Evolutionary conservation across 148 eudicot genomes (phyloP).

Genomic region (Agrostemma githago): DNA sequence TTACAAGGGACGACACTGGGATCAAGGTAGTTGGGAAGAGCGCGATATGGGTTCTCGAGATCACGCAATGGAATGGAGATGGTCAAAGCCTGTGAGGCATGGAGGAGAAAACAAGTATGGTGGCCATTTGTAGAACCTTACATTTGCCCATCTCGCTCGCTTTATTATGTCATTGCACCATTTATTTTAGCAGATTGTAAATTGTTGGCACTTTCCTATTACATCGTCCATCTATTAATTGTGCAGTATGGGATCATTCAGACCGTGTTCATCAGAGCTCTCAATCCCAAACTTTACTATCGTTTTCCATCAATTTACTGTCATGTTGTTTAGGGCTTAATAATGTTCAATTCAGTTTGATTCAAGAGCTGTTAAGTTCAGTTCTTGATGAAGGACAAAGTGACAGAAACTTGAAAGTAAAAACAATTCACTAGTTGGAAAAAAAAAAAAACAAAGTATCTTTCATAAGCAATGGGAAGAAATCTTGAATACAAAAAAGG

Average conservation of each 20-base stretch:
- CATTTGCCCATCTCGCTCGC: neutral
- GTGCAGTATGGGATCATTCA: no score
- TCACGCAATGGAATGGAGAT: constrained; percentile 1
- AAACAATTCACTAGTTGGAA: neutral
- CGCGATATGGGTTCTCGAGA: neutral
- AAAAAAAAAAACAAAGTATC: neutral
- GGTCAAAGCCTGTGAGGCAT: neutral
- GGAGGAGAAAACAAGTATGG: neutral
- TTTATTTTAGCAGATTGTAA: no score
- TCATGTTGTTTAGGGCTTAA: no score
- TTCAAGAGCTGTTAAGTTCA: no score
- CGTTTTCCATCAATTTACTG: no score
- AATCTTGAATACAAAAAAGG: neutral
- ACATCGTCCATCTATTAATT: no score
- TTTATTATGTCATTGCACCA: no score
- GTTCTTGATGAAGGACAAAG: neutral
- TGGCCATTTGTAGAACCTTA: constrained; percentile 1
- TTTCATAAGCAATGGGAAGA: neutral
- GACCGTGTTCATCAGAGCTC: no score
- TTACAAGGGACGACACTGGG: neutral
- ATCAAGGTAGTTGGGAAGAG: neutral
- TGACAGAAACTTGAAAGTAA: neutral
- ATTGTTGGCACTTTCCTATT: no score
- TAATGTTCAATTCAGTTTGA: no score
- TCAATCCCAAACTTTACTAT: no score